Conservation (phyloP, 768 basidiomycete genomes). For the Podaxis sp. region DNA sequence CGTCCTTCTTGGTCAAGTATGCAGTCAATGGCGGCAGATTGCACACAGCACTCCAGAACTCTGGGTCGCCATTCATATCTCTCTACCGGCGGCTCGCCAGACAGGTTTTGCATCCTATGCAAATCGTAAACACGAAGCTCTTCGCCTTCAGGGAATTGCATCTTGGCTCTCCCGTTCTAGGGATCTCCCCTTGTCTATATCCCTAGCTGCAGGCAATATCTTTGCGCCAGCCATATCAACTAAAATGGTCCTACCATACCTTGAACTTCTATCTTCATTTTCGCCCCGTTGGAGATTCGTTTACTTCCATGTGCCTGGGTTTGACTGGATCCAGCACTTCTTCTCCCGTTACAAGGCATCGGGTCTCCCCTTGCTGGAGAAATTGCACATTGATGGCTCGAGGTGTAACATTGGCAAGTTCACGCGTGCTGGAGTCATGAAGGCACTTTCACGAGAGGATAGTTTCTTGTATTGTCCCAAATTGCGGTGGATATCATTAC, state of each 20-base stretch:
- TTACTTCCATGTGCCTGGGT: background rate
- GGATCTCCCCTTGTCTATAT: slow-evolving; percentile 6
- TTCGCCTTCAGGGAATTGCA: background rate
- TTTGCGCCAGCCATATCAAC: background rate
- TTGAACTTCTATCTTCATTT: background rate
- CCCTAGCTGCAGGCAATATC: background rate
- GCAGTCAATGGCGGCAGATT: slow-evolving; percentile 16
- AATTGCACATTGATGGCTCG: background rate
- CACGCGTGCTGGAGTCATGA: background rate
- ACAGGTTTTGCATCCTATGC: background rate
- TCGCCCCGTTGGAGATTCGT: background rate
- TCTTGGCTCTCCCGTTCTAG: slow-evolving; percentile 10
- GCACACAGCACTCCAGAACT: slow-evolving; percentile 7
- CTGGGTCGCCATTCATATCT: slow-evolving; percentile 15
- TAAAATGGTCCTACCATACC: background rate
- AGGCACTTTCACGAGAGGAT: background rate
- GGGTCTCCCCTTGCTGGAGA: slow-evolving; percentile 5
- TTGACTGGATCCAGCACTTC: background rate
- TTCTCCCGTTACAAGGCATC: background rate
- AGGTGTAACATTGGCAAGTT: background rate
- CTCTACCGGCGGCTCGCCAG: background rate
- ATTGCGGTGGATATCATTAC: background rate
- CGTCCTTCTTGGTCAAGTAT: slow-evolving; percentile 15
- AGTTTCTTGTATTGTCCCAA: background rate
- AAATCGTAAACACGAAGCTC: background rate